phyloP scores from a whole-genome alignment of 2,329 filamentous ascomycete genomes.

The Ceratocystis colombiana region DNA sequence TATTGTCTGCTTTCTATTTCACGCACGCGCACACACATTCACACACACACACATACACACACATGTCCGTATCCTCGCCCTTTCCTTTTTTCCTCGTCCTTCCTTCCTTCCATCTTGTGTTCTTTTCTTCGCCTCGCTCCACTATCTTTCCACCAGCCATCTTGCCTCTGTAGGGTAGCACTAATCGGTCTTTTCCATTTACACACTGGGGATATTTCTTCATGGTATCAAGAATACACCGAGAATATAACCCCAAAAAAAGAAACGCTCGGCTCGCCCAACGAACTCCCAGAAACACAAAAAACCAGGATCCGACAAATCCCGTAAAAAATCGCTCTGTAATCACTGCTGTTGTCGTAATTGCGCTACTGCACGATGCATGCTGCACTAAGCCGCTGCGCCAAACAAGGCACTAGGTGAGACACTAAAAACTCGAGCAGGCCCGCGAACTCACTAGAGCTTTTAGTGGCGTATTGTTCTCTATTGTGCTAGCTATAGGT shows the following conservation, averaged over 20 bases:
- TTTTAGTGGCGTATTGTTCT: neutral
- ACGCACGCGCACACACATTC: neutral
- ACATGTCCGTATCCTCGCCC: neutral
- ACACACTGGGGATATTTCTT: neutral
- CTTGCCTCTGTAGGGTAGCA: neutral
- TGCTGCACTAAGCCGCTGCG: neutral
- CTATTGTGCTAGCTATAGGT: neutral
- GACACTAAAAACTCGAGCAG: neutral
- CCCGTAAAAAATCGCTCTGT: neutral
- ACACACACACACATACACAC: neutral
- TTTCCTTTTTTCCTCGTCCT: neutral
- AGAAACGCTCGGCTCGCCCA: constrained; percentile 8
- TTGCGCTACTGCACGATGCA: neutral
- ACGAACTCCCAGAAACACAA: neutral
- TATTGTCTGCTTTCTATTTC: neutral
- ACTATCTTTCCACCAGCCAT: neutral
- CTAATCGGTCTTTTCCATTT: constrained; percentile 1
- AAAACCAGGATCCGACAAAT: constrained; percentile 10
- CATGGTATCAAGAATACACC: constrained; percentile 8
- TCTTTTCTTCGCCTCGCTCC: neutral
- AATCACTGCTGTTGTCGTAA: neutral
- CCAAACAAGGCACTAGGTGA: neutral
- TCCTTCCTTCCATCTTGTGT: neutral
- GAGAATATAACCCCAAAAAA: neutral
- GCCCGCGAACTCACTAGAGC: neutral